Base-by-base conservation (phyloP, 1,139 yeast genomes). In the Hemisphaericaspora lyxosophila region DNA sequence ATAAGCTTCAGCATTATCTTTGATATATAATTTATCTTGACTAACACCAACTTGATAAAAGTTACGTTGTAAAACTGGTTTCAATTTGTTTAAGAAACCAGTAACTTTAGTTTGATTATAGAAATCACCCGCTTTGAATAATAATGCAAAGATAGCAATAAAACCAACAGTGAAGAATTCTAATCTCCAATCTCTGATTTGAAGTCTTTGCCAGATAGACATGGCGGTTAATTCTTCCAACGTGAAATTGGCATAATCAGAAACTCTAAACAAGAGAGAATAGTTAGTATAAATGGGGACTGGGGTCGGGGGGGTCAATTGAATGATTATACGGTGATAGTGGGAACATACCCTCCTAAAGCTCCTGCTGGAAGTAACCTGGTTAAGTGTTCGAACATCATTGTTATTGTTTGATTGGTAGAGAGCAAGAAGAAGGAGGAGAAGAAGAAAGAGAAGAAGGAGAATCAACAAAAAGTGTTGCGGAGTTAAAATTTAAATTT, bases 1-100 rank as follows among this genome's bases (percentile, higher is more conserved):
- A 60, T 64, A 89, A 43, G 78, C 73, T 54, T 86, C 85, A 33
- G 85, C 70, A 38, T 83, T 79, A 58, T 88, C 96, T 56, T 80
- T 76, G 47, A 82, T 68, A 52, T 72, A 74, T 48, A 78, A 64
- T 35, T 65, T 62, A 33, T 69, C 67, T 34, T 66, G 47, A n/a
- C 69, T 59, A 33, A 81, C 81, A 41, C 97, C 97, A 45, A 82
- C 92, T 58, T 85, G 94, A 53, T 71, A 79, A 57, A 92, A 92
- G 59, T 89, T 84, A 35, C 75, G 72, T 31, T 70, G 66, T 49
- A 92, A 70, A 62, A 59, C 66, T 38, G 26, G 75, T 58, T 52
- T 67, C 56, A 51, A 73, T 48, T 54, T 80, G 55, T 36, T 55
- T 54, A 57, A 83, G 63, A 68, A 76, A 19, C 59, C 61, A 32